Evolutionary conservation across 2,329 filamentous ascomycete genomes (phyloP).

Genomic region (Alternaria sp.): DNA sequence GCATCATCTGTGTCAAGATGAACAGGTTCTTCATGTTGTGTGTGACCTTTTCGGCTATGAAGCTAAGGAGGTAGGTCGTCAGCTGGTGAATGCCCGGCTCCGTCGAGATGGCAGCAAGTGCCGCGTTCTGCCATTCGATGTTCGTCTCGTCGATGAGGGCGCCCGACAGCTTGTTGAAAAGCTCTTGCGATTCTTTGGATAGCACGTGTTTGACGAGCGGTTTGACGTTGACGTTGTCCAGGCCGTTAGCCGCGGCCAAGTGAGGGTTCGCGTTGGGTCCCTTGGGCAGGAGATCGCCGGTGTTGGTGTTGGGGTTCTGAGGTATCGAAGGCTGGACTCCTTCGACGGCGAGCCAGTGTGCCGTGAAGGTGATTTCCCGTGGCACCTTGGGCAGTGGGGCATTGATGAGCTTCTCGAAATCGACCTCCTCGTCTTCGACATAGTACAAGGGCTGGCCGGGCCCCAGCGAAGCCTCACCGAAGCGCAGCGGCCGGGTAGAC

Average conservation of each 20-base stretch:
- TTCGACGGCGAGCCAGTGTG: constrained; percentile 97
- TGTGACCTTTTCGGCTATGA: constrained; percentile 93
- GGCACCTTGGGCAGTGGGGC: constrained; percentile 93
- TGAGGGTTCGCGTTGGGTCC: constrained; percentile 86
- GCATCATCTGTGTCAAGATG: constrained; percentile 89
- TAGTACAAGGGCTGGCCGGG: constrained; percentile 96
- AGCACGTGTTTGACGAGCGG: constrained; percentile 95
- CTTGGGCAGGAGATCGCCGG: constrained; percentile 89
- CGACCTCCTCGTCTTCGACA: constrained; percentile 96
- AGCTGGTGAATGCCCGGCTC: constrained; percentile 95
- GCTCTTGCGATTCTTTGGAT: constrained; percentile 93
- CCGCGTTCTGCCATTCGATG: constrained; percentile 85
- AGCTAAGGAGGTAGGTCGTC: constrained; percentile 94
- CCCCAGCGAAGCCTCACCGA: constrained; percentile 91
- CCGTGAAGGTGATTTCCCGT: constrained; percentile 89
- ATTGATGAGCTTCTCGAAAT: constrained; percentile 99
- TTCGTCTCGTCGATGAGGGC: constrained; percentile 88
- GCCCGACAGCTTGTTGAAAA: constrained; percentile 93
- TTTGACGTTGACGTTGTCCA: constrained; percentile 83
- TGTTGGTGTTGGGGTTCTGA: constrained; percentile 88
- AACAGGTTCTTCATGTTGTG: constrained; percentile 92
- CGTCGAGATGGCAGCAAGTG: constrained; percentile 81
- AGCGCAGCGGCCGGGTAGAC: constrained; percentile 83
- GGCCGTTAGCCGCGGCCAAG: constrained; percentile 80
- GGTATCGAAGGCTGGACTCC: constrained; percentile 96